Evolutionary conservation across 2,329 filamentous ascomycete species (phyloP), one percentile per base, ranked within the genome.

Genomic region (Niveomyces coronatus): DNA sequence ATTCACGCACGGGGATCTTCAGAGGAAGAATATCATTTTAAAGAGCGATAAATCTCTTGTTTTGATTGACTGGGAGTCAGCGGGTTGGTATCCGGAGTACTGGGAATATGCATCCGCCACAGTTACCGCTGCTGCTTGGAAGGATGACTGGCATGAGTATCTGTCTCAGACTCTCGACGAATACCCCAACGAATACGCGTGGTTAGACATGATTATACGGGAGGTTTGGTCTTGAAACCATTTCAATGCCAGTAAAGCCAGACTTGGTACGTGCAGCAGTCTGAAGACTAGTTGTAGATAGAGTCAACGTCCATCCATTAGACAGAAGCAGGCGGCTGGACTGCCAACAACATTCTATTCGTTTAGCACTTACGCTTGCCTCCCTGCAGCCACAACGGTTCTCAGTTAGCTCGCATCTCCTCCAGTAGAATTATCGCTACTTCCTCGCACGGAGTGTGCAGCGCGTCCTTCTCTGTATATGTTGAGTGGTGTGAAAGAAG

Each of bases 51-150:
- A 43, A 4, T 16, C 32, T n/a, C 7, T 40, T 7, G 35, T 45
- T 3, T 37, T 52, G 7, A 43, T 51, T 22, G 48, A 50, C 31
- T 49, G 46, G 49, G 49, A 52, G 26, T 41, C 39, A 29, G 43
- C 48, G 5, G 45, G 40, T 2, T 53, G 42, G 49, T 50, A 46
- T 42, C 49, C 47, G 2, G 40, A 11, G 1, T 53, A 48, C 30
- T 53, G 45, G 47, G 48, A 52, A 40, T 53, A 51, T 35, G 34
- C 42, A 17, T 28, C 29, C 5, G 45, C 44, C 9, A 47, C 32
- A 16, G 45, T 39, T 29, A 41, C 44, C 13, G 34, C 41, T 22
- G 16, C 42, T 18, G 20, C 36, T 36, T 53, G 42, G 44, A 39
- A 40, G 3, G 48, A 51, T 26, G 48, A 51, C 17, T 52, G 47